Evolutionary conservation across 2,329 filamentous ascomycete species (phyloP).

Genomic region (Ceratocystis diversiconidia): DNA sequence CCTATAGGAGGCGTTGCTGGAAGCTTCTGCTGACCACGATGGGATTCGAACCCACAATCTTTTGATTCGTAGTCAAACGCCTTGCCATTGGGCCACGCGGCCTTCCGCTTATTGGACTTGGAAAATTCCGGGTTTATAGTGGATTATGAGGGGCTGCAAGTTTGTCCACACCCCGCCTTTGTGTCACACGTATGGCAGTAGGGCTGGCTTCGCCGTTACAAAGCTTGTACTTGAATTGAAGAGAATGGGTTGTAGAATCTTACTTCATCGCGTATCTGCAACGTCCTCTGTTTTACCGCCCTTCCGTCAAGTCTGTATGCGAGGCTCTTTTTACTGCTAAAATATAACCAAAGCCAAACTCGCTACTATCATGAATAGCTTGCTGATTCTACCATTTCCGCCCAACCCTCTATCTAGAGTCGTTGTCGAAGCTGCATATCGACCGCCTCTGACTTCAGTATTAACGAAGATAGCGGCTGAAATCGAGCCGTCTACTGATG

Average conservation of each 20-base stretch:
- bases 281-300: neutral
- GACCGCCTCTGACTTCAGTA: slow-evolving; percentile 40
- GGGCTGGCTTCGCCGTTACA: neutral
- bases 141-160: neutral
- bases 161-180: neutral
- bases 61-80: slow-evolving; percentile 15
- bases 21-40: slow-evolving; percentile 4
- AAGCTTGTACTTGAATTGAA: too few species aligned
- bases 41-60: slow-evolving; percentile 13
- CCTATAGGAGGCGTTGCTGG: fast-evolving
- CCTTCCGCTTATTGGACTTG: slow-evolving; percentile 1
- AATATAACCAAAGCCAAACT: neutral
- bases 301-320: neutral
- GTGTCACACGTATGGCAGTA: neutral
- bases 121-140: neutral
- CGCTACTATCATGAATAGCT: slow-evolving; percentile 17
- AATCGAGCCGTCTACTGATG: slow-evolving; percentile 14
- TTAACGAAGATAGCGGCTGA: slow-evolving; percentile 29
- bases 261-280: too few species aligned
- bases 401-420: slow-evolving; percentile 39
- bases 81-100: slow-evolving; percentile 14
- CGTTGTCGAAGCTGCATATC: slow-evolving; percentile 45
- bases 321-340: neutral
- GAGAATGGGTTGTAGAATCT: too few species aligned
- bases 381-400: slow-evolving; percentile 51